Evolutionary conservation across 306 rosid species (phyloP).

Genomic region (Quercus agrifolia): DNA sequence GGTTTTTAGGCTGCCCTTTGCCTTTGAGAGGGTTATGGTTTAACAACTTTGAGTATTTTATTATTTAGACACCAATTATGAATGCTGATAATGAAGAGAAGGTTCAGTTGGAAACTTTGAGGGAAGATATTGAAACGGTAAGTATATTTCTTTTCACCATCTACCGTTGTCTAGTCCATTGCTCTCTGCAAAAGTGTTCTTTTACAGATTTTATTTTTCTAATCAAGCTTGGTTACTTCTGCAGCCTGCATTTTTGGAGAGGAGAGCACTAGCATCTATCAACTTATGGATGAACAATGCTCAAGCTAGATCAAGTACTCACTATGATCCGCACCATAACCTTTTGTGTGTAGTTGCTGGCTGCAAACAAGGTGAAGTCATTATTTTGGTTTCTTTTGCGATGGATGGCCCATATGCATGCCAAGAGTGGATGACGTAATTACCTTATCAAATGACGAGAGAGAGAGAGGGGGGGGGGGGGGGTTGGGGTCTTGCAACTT

Average conservation of each 20-base stretch:
- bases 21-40: constrained; percentile 1
- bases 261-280: constrained; percentile 55
- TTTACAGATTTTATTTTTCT: background rate
- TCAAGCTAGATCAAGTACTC: constrained; percentile 85
- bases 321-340: constrained; percentile 95
- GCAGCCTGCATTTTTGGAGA: constrained; percentile 72
- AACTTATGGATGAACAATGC: constrained; percentile 97
- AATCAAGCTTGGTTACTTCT: constrained; percentile 20
- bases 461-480: background rate
- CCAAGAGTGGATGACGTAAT: background rate
- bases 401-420: background rate
- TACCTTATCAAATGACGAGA: background rate
- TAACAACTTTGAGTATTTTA: constrained; percentile 9
- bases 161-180: constrained; percentile 12
- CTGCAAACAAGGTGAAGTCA: constrained; percentile 63
- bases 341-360: constrained; percentile 89
- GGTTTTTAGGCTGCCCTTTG: background rate
- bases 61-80: constrained; percentile 70
- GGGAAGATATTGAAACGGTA: constrained; percentile 62
- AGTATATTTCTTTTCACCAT: constrained; percentile 30
- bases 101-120: constrained; percentile 62
- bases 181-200: constrained; percentile 7
- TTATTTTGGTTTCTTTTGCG: constrained; percentile 8
- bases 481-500: background rate
- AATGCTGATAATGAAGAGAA: constrained; percentile 51